A percentile compares a stretch with the other conserved stretches of the same genome.
Conservation (phyloP, 805 yeast genomes). For the Yamadazyma insecticola region DNA sequence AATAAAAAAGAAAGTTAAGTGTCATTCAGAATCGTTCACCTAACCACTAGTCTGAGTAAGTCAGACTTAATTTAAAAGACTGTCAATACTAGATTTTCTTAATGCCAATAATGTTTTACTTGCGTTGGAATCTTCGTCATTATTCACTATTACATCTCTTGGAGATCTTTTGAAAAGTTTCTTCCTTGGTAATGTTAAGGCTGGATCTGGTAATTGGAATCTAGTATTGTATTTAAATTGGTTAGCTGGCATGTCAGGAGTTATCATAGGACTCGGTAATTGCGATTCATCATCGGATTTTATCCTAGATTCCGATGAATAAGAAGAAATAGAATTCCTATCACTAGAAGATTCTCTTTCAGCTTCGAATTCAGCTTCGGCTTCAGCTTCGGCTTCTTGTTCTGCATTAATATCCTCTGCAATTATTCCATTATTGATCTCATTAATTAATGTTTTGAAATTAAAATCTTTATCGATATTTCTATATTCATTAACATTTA, state of each 20-base stretch:
- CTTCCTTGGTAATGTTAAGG: conserved; percentile 24
- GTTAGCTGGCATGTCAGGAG: conserved; percentile 14
- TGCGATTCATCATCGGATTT: conserved; percentile 9
- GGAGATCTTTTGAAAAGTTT: conserved; percentile 30
- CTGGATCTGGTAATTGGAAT: conserved; percentile 39
- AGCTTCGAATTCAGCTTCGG: no score
- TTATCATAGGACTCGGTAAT: conserved; percentile 13
- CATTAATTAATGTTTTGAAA: conserved; percentile 33
- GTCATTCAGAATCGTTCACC: no score
- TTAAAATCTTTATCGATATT: conserved; percentile 54
- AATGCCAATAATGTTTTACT: conserved; percentile 34
- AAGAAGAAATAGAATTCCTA: conserved; percentile 2
- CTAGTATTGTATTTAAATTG: conserved; percentile 9
- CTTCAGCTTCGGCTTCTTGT: no score
- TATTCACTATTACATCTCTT: conserved; percentile 16
- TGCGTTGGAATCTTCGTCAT: conserved; percentile 25
- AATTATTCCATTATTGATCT: not conserved
- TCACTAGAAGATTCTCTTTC: conserved; percentile 2
- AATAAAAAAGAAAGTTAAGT: no score
- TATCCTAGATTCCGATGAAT: conserved; percentile 1
- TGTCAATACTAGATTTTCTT: conserved; percentile 38
- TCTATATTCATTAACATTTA: conserved; percentile 56
- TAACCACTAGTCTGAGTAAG: no score
- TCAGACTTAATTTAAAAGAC: conserved; percentile 27
- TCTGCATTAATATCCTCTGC: conserved; percentile 2